phyloP scores from a whole-genome alignment of 2,329 filamentous ascomycete genomes.

The Alternaria sp. region DNA sequence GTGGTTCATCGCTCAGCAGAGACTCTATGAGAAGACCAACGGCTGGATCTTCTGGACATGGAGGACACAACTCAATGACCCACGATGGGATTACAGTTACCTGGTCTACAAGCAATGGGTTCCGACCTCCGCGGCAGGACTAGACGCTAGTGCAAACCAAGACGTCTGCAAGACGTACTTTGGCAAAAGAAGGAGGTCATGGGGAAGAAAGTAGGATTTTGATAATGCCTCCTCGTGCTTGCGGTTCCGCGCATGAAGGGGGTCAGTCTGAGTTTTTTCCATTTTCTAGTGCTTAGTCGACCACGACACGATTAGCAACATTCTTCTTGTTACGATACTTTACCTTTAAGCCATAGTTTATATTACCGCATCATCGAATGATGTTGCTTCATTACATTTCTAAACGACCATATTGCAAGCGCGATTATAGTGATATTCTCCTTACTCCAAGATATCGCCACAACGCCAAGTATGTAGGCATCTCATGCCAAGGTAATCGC shows the following conservation, averaged over 20 bases:
- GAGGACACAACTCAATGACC: constrained; percentile 62
- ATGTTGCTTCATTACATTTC: not conserved
- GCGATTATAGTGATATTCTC: not conserved
- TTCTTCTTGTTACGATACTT: not conserved
- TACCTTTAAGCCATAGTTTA: not conserved
- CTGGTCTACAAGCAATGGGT: constrained; percentile 15
- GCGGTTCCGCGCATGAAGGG: not conserved
- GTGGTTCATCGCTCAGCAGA: constrained; percentile 66
- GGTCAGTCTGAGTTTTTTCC: not conserved
- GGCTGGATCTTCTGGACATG: constrained; percentile 71
- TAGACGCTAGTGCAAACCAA: constrained; percentile 9
- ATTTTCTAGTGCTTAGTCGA: not conserved
- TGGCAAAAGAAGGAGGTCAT: constrained; percentile 7
- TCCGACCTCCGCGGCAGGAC: constrained; percentile 6
- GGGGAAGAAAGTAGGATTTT: not conserved
- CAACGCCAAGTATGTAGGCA: not conserved
- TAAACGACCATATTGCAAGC: not conserved
- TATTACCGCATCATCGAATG: not conserved
- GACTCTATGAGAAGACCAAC: constrained; percentile 62
- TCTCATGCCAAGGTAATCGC: not conserved
- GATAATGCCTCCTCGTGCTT: not conserved
- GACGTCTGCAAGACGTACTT: constrained; percentile 12
- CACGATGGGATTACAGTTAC: constrained; percentile 59
- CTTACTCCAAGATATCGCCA: not conserved
- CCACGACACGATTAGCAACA: not conserved